Conservation (phyloP, 2,329 filamentous ascomycete genomes). For the Aspergillus calidoustus region DNA sequence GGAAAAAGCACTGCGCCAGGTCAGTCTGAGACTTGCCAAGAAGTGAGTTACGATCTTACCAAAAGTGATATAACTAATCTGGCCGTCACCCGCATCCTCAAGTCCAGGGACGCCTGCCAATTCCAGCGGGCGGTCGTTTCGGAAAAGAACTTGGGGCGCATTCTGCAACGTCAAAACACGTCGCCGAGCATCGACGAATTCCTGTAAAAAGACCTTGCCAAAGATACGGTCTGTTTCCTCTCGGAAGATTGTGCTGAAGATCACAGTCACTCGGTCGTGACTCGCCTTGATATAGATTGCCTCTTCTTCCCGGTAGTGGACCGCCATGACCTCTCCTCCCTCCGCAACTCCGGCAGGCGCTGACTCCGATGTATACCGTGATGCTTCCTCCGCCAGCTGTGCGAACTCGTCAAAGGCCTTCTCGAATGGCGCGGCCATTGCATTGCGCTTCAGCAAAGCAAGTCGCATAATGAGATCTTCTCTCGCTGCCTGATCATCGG, state of each 20-base stretch:
- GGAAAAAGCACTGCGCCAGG: slow-evolving; percentile 79
- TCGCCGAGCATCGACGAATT: slow-evolving; percentile 95
- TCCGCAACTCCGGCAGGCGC: slow-evolving; percentile 89
- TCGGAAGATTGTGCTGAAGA: slow-evolving; percentile 97
- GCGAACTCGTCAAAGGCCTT: slow-evolving; percentile 94
- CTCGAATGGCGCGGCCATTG: slow-evolving; percentile 98
- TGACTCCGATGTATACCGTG: slow-evolving; percentile 90
- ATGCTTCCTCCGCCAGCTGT: slow-evolving; percentile 81
- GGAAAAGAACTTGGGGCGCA: slow-evolving; percentile 94
- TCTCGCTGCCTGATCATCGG: slow-evolving; percentile 79
- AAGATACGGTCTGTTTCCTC: slow-evolving; percentile 98
- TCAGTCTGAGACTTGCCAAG: slow-evolving; percentile 19
- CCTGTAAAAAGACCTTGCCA: slow-evolving; percentile 97
- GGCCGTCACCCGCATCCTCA: slow-evolving; percentile 72
- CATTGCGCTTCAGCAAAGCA: slow-evolving; percentile 93
- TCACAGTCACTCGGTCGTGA: slow-evolving; percentile 96
- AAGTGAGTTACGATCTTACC: slow-evolving; percentile 59
- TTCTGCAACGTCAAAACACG: slow-evolving; percentile 85
- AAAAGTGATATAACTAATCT: slow-evolving; percentile 97
- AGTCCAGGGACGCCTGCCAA: slow-evolving; percentile 86
- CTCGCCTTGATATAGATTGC: slow-evolving; percentile 98
- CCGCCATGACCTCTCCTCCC: slow-evolving; percentile 90
- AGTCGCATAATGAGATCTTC: slow-evolving; percentile 87
- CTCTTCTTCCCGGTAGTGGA: slow-evolving; percentile 98
- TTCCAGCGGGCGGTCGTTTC: slow-evolving; percentile 91